phyloP scores from a whole-genome alignment of 1,284 basidiomycete genomes.

The Trametes polyzona region DNA sequence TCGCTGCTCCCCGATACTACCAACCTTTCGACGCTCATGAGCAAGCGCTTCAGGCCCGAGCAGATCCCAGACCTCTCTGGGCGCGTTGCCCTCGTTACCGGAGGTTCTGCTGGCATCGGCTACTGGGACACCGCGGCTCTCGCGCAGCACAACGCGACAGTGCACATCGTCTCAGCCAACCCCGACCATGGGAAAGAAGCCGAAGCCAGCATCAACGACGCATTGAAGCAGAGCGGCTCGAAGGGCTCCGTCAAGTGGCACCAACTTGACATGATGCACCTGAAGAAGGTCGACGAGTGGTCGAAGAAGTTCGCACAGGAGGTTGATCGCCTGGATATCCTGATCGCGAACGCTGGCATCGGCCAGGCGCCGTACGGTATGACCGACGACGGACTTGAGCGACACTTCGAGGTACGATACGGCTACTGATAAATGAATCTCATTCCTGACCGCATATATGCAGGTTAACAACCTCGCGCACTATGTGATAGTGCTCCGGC shows the following conservation, averaged over 20 bases:
- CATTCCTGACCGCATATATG: neutral
- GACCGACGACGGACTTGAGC: constrained; percentile 35
- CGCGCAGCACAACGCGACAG: constrained; percentile 26
- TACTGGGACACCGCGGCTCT: constrained; percentile 35
- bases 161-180: constrained; percentile 35
- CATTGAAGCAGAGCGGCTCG: constrained; percentile 73
- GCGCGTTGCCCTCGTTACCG: constrained; percentile 37
- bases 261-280: constrained; percentile 30
- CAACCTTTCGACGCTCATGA: constrained; percentile 27
- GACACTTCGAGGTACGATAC: constrained; percentile 31
- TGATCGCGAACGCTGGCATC: constrained; percentile 38
- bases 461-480: constrained; percentile 39
- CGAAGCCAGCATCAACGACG: constrained; percentile 43
- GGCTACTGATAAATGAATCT: neutral
- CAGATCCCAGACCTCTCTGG: constrained; percentile 31
- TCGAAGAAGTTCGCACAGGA: constrained; percentile 31
- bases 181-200: constrained; percentile 31
- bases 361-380: constrained; percentile 35
- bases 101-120: constrained; percentile 34
- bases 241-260: constrained; percentile 40
- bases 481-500: constrained; percentile 33
- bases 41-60: constrained; percentile 28
- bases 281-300: constrained; percentile 32
- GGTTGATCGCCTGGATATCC: constrained; percentile 34
- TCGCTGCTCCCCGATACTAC: constrained; percentile 23